Base-by-base conservation (phyloP, 768 basidiomycete genomes). In the Leccinum fibrillosum region DNA sequence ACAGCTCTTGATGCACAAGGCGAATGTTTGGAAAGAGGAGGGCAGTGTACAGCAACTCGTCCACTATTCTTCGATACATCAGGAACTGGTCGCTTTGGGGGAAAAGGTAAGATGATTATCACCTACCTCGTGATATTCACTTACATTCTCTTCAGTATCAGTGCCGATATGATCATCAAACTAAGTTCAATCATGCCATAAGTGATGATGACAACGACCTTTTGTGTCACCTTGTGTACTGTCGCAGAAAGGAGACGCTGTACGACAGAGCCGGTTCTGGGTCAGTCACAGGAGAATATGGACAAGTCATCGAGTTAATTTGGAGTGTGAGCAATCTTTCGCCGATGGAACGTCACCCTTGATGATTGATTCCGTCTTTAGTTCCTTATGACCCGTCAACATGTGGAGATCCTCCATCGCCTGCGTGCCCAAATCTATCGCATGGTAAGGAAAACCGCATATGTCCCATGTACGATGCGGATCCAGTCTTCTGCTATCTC, bases 391-490 rank as follows among this genome's bases (percentile, higher is more conserved):
- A 37, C 53, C 15, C 2, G 0, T 21, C 49, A 49, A 23, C 34
- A 58, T 4, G 10, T 0, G 2, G 53, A 58, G 2, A 49, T 64
- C 4, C 4, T 3, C 15, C 59, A 34, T 52, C 70, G 57, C 21
- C 57, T 69, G 26, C 65, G 57, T 49, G 58, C 65, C 42, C 53
- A 50, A 26, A 62, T 69, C 44, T 67, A 70, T 15, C 69, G 71
- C 42, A 59, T 73, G 60, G 57, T 69, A 32, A 69, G 67, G 50
- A 71, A 73, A 42, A 69, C 58, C 2, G 60, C 57, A n/a, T 59
- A 71, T 49, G 54, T 71, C 15, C 71, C 69, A 13, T n/a, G 1
- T 49, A 52, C 5, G 13, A 17, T 69, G 37, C 53, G 11, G 25
- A 71, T 69, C 15, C 26, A 23, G 35, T 15, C 4, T 25, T 7